phyloP scores from a whole-genome alignment of 495 filamentous ascomycete species.

The Aspergillus egyptiacus region DNA sequence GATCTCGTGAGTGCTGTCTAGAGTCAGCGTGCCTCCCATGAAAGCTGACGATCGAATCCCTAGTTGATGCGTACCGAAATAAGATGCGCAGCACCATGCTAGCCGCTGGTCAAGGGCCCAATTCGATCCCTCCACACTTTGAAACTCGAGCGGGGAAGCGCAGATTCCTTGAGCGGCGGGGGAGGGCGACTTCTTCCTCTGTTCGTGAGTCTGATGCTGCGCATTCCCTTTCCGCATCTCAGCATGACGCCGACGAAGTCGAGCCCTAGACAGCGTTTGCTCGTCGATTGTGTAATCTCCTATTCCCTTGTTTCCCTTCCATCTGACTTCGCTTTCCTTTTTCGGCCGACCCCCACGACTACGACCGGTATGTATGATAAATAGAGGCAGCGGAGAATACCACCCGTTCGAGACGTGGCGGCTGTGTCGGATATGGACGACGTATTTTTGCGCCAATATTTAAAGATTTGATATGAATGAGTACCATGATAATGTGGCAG shows the following conservation, averaged over 20 bases:
- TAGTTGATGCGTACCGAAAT: slow-evolving; percentile 92
- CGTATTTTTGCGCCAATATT: background rate
- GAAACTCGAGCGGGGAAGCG: slow-evolving; percentile 87
- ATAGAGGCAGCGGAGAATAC: slow-evolving; percentile 8
- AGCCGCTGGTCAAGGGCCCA: slow-evolving; percentile 63
- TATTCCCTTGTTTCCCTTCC: slow-evolving; percentile 8
- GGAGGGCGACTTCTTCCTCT: slow-evolving; percentile 14
- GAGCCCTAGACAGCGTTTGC: slow-evolving; percentile 23
- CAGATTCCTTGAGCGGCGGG: slow-evolving; percentile 64
- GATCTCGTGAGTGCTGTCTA: slow-evolving; percentile 65
- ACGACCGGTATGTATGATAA: slow-evolving; percentile 20
- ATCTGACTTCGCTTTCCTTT: background rate
- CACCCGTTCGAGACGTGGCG: slow-evolving; percentile 5
- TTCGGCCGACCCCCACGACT: background rate
- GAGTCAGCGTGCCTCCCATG: background rate
- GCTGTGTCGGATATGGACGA: background rate
- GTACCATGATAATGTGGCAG: slow-evolving; percentile 11
- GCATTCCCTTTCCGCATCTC: slow-evolving; percentile 24
- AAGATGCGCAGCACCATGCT: slow-evolving; percentile 83
- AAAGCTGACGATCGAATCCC: no score
- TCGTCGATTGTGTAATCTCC: background rate
- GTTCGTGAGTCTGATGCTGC: slow-evolving; percentile 9
- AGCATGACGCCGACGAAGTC: slow-evolving; percentile 39
- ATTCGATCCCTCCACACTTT: slow-evolving; percentile 70
- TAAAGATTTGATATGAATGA: slow-evolving; percentile 6